phyloP scores from a whole-genome alignment of 2,329 filamentous ascomycete species.

The Hysterium pulicare region DNA sequence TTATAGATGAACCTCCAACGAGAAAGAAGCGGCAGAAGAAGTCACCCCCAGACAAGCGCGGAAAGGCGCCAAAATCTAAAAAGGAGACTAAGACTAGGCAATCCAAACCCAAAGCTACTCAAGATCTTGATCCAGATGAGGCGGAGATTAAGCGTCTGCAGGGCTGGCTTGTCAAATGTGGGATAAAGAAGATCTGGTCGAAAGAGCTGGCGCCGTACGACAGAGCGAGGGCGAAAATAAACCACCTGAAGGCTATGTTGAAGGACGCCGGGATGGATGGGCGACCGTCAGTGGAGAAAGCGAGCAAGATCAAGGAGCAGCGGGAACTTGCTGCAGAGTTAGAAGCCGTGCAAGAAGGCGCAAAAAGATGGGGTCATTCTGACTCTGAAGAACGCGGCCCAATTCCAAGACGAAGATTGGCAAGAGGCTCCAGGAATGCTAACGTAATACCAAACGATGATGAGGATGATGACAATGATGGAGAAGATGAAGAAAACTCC shows the following conservation, averaged over 20 bases:
- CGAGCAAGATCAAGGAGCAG: constrained; percentile 80
- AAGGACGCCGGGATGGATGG: constrained; percentile 82
- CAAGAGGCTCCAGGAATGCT: constrained; percentile 16
- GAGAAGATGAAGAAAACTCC: too few species aligned
- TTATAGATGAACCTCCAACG: constrained; percentile 72
- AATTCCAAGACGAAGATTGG: constrained; percentile 21
- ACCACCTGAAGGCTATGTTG: constrained; percentile 75
- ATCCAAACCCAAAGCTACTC: constrained; percentile 36
- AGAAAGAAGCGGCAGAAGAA: constrained; percentile 53
- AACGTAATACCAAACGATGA: constrained; percentile 13
- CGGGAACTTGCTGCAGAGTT: constrained; percentile 82
- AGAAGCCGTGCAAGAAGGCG: constrained; percentile 78
- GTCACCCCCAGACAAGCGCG: constrained; percentile 19
- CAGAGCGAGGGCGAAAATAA: constrained; percentile 74
- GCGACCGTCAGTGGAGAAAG: constrained; percentile 80
- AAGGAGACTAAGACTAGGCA: constrained; percentile 37
- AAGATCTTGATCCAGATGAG: constrained; percentile 57
- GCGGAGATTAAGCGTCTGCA: constrained; percentile 86
- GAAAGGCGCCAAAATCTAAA: constrained; percentile 24
- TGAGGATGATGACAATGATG: constrained; percentile 21
- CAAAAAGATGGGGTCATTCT: constrained; percentile 67
- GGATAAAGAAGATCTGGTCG: constrained; percentile 87
- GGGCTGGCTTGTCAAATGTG: constrained; percentile 82
- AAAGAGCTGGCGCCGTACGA: constrained; percentile 75
- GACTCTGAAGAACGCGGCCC: constrained; percentile 25